phyloP scores from a whole-genome alignment of 129 eudicot species.

The Helianthus tuberosus region DNA sequence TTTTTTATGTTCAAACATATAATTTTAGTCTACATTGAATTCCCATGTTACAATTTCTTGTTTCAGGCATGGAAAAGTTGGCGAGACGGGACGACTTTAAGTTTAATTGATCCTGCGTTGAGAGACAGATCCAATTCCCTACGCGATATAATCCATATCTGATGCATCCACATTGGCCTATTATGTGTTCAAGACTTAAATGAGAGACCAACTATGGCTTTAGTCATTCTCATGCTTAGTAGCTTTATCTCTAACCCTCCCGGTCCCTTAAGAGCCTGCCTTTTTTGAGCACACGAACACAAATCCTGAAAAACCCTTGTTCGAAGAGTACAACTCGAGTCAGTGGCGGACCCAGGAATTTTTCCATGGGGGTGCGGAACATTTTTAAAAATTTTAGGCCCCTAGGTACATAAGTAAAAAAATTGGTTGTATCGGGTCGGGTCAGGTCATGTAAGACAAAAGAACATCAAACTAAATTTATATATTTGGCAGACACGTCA shows the following conservation, averaged over 20 bases:
- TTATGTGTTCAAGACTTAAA: constrained; percentile 35
- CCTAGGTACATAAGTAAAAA: no score
- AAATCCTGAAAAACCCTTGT: neutral
- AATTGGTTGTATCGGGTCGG: no score
- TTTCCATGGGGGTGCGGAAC: no score
- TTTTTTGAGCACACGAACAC: constrained; percentile 26
- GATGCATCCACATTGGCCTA: constrained; percentile 35
- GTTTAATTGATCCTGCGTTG: constrained; percentile 27
- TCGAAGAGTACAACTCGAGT: constrained; percentile 4
- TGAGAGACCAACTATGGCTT: constrained; percentile 38
- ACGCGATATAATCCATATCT: constrained; percentile 15
- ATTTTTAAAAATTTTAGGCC: no score
- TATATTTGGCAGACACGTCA: no score
- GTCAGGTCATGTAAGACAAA: no score
- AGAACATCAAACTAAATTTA: no score
- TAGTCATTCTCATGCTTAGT: constrained; percentile 32
- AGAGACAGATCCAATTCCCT: constrained; percentile 9
- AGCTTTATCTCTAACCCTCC: constrained; percentile 37
- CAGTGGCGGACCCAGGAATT: no score
- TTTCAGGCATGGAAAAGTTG: constrained; percentile 42
- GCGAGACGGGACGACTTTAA: constrained; percentile 24
- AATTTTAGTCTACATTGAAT: neutral
- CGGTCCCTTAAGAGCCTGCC: constrained; percentile 43
- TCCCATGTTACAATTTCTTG: neutral
- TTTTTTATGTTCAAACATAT: neutral